phyloP scores from a whole-genome alignment of 805 yeast genomes.

The Yarrowia sp. region DNA sequence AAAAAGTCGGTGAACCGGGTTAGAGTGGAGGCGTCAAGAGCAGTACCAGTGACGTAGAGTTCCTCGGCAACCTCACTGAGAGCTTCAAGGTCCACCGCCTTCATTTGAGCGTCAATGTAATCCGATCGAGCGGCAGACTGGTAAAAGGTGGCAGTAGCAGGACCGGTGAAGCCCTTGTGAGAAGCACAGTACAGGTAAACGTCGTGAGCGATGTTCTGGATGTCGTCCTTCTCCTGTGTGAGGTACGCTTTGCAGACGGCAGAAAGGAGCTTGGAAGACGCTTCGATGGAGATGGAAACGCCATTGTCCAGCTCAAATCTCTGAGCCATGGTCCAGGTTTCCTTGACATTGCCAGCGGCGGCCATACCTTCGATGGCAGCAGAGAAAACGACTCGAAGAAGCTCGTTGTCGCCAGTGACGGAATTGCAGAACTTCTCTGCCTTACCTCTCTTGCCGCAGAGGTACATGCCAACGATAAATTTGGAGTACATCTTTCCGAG shows the following conservation, averaged over 20 bases:
- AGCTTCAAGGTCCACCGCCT: not conserved
- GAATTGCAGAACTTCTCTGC: slow-evolving; percentile 29
- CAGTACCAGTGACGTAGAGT: slow-evolving; percentile 24
- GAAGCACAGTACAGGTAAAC: slow-evolving; percentile 29
- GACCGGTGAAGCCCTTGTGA: not conserved
- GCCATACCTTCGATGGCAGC: slow-evolving; percentile 16
- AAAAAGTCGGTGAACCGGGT: slow-evolving; percentile 5
- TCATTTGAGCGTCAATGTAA: slow-evolving; percentile 2
- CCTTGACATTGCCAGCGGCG: not conserved
- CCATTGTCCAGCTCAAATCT: slow-evolving; percentile 16
- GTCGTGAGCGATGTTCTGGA: not conserved
- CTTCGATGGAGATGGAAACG: slow-evolving; percentile 5
- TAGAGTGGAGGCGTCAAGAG: slow-evolving; percentile 16
- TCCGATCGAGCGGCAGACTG: slow-evolving; percentile 8
- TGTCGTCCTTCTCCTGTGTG: not conserved
- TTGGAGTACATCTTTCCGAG: slow-evolving; percentile 26
- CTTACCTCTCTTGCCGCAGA: not conserved
- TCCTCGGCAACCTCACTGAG: slow-evolving; percentile 30
- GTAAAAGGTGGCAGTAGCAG: not conserved
- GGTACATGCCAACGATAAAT: slow-evolving; percentile 17
- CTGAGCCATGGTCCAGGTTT: slow-evolving; percentile 28
- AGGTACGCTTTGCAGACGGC: not conserved
- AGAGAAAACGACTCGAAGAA: slow-evolving; percentile 6
- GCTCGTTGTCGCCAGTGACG: slow-evolving; percentile 9
- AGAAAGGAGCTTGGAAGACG: slow-evolving; percentile 11